A percentile compares a stretch with the other conserved stretches of the same genome.
phyloP scores from a whole-genome alignment of 768 basidiomycete genomes.

The Naematelia encephala region DNA sequence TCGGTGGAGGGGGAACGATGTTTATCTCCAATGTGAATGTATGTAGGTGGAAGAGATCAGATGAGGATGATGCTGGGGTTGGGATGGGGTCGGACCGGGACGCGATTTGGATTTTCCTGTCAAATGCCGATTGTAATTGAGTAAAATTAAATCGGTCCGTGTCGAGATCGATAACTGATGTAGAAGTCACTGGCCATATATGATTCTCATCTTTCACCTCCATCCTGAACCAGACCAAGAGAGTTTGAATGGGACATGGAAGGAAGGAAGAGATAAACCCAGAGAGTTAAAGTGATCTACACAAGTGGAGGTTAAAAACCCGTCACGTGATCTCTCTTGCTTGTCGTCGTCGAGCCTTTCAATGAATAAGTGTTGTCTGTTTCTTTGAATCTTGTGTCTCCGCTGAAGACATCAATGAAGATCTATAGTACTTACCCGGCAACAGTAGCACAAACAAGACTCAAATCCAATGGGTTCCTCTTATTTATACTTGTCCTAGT shows the following conservation, averaged over 20 bases:
- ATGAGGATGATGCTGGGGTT: not conserved
- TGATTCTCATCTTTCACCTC: not conserved
- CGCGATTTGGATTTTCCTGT: not conserved
- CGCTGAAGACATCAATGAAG: not conserved
- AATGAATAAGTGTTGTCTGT: not conserved
- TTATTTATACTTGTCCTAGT: slow-evolving; percentile 21
- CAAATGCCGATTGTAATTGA: not conserved
- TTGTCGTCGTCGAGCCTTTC: not conserved
- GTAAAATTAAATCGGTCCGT: not conserved
- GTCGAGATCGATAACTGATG: not conserved
- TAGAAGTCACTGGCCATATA: not conserved
- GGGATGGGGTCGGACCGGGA: not conserved
- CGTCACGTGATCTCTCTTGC: not conserved
- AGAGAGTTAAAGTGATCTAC: not conserved
- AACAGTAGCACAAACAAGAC: slow-evolving; percentile 19
- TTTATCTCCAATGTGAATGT: slow-evolving; percentile 29
- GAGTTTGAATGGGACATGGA: not conserved
- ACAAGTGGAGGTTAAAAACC: not conserved
- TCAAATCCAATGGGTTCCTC: slow-evolving; percentile 39
- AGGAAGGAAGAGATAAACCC: not conserved
- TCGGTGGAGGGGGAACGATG: slow-evolving; percentile 17
- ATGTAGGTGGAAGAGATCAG: slow-evolving; percentile 29
- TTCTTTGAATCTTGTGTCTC: not conserved
- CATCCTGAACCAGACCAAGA: not conserved
- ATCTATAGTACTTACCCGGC: slow-evolving; percentile 17